phyloP scores from a whole-genome alignment of 2,329 filamentous ascomycete genomes.

The Colletotrichum karsti region DNA sequence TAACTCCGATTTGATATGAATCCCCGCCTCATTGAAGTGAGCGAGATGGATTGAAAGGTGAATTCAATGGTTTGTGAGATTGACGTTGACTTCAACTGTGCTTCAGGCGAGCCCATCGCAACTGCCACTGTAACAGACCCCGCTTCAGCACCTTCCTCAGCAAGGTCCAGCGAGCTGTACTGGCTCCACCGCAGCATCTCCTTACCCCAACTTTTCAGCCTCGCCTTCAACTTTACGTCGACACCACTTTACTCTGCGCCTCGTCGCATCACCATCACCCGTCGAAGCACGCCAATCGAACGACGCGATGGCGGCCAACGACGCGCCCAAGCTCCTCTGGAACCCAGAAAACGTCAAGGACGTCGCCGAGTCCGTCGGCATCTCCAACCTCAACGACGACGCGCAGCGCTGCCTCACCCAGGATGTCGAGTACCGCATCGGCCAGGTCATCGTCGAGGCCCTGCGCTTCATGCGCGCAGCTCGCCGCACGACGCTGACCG shows the following conservation, averaged over 20 bases:
- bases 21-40: too few relatives aligned
- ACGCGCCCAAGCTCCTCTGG: conserved; percentile 72
- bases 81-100: too few relatives aligned
- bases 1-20: too few relatives aligned
- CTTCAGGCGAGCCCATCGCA: too few relatives aligned
- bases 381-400: conserved; percentile 82
- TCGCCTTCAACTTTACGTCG: background rate
- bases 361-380: conserved; percentile 94
- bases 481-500: conserved; percentile 85
- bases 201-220: conserved; percentile 4
- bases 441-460: conserved; percentile 92
- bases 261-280: background rate
- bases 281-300: background rate
- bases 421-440: conserved; percentile 94
- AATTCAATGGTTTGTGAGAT: too few relatives aligned
- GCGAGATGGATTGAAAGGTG: too few relatives aligned
- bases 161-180: too few relatives aligned
- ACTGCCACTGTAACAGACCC: too few relatives aligned
- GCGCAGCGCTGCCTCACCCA: conserved; percentile 87
- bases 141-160: too few relatives aligned
- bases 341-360: conserved; percentile 96
- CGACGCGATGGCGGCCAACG: conserved; percentile 21
- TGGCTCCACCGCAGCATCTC: too few relatives aligned
- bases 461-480: conserved; percentile 96
- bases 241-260: background rate